Percentiles rank a stretch among this genome's conserved stretches.
These are phyloP conservation scores for Porpolomopsis calyptriformis DNA, from an alignment of 768 basidiomycete species.

Conservation along the genomic window DNA sequence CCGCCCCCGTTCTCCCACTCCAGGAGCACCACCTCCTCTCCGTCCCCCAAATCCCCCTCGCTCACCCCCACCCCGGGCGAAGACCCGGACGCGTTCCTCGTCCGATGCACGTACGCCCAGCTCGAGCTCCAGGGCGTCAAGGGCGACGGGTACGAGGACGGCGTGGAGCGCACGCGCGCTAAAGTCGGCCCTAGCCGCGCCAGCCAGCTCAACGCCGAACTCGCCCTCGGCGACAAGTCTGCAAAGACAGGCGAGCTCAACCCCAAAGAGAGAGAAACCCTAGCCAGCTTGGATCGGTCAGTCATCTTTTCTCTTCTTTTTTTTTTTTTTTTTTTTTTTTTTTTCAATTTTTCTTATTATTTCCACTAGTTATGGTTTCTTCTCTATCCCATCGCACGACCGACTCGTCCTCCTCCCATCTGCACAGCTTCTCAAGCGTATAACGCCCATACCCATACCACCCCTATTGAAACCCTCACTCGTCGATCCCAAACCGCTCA, in stretches of 20 bases:
- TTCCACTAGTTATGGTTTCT: conserved; percentile 94
- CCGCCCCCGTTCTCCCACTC: too few relatives aligned
- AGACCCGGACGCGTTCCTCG: conserved; percentile 73
- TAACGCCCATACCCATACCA: conserved; percentile 29
- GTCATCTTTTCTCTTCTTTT: conserved; percentile 18
- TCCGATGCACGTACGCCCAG: conserved; percentile 79
- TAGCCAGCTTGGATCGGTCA: conserved; percentile 81
- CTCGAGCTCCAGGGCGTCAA: conserved; percentile 86
- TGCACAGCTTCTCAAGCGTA: conserved; percentile 49
- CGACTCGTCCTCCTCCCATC: conserved; percentile 65
- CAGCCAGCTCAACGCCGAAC: conserved; percentile 49
- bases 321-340: conserved; percentile 10
- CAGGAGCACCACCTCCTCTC: too few relatives aligned
- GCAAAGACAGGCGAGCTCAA: conserved; percentile 61
- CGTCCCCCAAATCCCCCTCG: too few relatives aligned
- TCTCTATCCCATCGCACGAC: conserved; percentile 69
- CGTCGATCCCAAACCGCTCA: conserved; percentile 35
- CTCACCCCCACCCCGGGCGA: conserved; percentile 68
- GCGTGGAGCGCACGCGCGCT: conserved; percentile 85
- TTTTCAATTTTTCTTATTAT: conserved; percentile 3
- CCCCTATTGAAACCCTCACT: conserved; percentile 37
- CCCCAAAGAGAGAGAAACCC: conserved; percentile 60
- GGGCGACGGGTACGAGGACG: conserved; percentile 91
- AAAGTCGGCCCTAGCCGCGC: conserved; percentile 43
- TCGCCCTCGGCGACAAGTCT: conserved; percentile 41